These are phyloP conservation scores for Fagopyrum homotropicum DNA, from an alignment of 148 eudicot genomes.

Conservation along the genomic window DNA sequence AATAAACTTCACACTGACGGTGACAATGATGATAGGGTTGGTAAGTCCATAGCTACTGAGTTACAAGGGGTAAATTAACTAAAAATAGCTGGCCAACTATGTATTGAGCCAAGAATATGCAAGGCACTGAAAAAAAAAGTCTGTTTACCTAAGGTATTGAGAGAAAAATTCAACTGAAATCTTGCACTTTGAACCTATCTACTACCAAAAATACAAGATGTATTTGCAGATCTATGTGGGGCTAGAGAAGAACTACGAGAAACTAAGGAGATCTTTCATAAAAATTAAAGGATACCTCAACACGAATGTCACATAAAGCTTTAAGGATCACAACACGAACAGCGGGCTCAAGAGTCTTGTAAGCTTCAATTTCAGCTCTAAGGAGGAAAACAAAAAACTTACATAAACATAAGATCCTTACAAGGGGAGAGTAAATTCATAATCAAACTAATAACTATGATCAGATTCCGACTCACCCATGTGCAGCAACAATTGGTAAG, in stretches of 20 bases:
- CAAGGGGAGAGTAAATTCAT: neutral
- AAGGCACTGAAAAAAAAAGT: neutral
- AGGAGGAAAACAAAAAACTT: constrained; percentile 3
- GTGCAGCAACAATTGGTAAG: constrained; percentile 80
- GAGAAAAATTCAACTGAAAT: neutral
- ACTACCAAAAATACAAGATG: neutral
- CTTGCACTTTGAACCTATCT: neutral
- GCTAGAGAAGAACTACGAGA: constrained; percentile 6
- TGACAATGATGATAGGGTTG: neutral
- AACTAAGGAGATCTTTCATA: neutral
- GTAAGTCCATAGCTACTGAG: neutral
- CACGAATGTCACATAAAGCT: constrained; percentile 95
- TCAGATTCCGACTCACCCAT: constrained; percentile 53
- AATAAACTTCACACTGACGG: neutral
- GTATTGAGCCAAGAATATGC: neutral
- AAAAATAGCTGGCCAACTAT: neutral
- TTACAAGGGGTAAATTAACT: neutral
- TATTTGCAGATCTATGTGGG: neutral
- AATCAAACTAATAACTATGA: constrained; percentile 2
- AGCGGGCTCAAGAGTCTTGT: constrained; percentile 74
- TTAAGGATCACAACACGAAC: constrained; percentile 80
- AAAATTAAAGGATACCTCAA: constrained; percentile 53
- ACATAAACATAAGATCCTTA: constrained; percentile 12
- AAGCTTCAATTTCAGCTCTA: constrained; percentile 81
- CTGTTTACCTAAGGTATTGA: neutral